Conservation (phyloP, 1,139 yeast species). For the Kodamaea alishanica region DNA sequence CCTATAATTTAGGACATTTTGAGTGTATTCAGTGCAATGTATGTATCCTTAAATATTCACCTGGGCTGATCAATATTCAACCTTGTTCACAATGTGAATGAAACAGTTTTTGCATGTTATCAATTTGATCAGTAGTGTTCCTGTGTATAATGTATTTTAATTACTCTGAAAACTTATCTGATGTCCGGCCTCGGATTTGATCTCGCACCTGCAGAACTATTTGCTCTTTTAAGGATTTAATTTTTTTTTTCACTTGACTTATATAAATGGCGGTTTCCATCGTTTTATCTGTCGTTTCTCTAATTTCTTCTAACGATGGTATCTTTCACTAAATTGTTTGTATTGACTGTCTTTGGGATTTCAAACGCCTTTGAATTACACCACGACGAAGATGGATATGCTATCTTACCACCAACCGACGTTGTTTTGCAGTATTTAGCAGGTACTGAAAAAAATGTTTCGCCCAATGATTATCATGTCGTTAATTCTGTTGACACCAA, state of each 20-base stretch:
- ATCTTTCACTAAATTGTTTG: conserved; percentile 10
- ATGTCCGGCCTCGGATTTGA: too few species aligned
- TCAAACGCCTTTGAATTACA: conserved; percentile 11
- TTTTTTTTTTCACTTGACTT: background rate
- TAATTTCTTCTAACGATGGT: conserved; percentile 9
- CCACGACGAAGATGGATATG: conserved; percentile 13
- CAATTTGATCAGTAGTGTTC: background rate
- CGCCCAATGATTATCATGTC: conserved; percentile 12
- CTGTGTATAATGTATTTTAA: conserved; percentile 5
- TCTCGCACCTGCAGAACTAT: background rate
- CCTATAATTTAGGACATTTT: too few species aligned
- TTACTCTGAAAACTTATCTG: conserved; percentile 5
- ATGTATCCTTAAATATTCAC: too few species aligned
- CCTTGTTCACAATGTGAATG: background rate
- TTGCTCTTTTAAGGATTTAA: background rate
- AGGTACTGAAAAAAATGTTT: conserved; percentile 3
- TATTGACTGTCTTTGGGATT: conserved; percentile 8
- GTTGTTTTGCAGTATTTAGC: conserved; percentile 12
- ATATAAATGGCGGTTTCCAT: conserved; percentile 2
- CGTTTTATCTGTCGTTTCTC: background rate
- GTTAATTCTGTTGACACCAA: conserved; percentile 13
- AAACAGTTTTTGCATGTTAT: background rate
- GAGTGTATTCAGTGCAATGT: too few species aligned
- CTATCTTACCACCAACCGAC: conserved; percentile 16
- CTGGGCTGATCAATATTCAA: too few species aligned